Percentiles rank a stretch among this genome's conserved stretches.
phyloP scores from a whole-genome alignment of 2,329 filamentous ascomycete genomes.

The Colletotrichum spinosum region DNA sequence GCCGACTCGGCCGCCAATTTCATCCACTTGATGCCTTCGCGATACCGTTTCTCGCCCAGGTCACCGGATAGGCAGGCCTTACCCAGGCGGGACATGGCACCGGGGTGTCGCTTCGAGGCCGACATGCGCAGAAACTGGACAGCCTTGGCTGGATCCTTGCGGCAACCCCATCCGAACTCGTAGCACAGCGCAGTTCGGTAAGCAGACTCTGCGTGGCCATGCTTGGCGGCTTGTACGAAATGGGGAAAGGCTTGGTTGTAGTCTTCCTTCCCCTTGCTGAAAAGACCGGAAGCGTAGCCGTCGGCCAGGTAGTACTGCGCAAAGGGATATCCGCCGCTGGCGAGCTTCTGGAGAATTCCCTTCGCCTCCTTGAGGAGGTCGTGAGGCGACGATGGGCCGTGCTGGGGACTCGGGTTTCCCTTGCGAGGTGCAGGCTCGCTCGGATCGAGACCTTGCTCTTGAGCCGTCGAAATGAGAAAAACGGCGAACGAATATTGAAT shows the following conservation, averaged over 20 bases:
- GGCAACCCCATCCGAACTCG: conserved; percentile 97
- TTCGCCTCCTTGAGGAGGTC: conserved; percentile 88
- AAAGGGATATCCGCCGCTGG: conserved; percentile 92
- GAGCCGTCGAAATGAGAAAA: conserved; percentile 90
- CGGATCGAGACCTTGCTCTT: conserved; percentile 75
- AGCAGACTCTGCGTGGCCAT: conserved; percentile 95
- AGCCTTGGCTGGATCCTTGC: conserved; percentile 89
- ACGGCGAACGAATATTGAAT: conserved; percentile 97
- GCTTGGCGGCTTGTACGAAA: conserved; percentile 93
- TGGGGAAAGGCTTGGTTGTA: conserved; percentile 92
- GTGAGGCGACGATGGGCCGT: conserved; percentile 62
- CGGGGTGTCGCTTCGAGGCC: conserved; percentile 93
- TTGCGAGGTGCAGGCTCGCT: conserved; percentile 60
- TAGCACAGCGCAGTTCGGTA: conserved; percentile 96
- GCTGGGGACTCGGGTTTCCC: conserved; percentile 58
- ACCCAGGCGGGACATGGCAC: conserved; percentile 91
- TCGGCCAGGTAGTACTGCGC: conserved; percentile 98
- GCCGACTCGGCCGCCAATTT: conserved; percentile 92
- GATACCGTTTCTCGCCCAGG: conserved; percentile 86
- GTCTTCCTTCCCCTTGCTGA: conserved; percentile 94
- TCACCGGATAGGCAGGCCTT: conserved; percentile 92
- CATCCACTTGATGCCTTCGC: conserved; percentile 95
- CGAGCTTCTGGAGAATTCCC: conserved; percentile 85
- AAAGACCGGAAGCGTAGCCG: conserved; percentile 92
- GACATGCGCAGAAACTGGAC: conserved; percentile 93